A percentile compares a stretch with the other conserved stretches of the same genome.
Evolutionary conservation across 1,284 basidiomycete species (phyloP).

Genomic region (Tylopilus orsonianus): DNA sequence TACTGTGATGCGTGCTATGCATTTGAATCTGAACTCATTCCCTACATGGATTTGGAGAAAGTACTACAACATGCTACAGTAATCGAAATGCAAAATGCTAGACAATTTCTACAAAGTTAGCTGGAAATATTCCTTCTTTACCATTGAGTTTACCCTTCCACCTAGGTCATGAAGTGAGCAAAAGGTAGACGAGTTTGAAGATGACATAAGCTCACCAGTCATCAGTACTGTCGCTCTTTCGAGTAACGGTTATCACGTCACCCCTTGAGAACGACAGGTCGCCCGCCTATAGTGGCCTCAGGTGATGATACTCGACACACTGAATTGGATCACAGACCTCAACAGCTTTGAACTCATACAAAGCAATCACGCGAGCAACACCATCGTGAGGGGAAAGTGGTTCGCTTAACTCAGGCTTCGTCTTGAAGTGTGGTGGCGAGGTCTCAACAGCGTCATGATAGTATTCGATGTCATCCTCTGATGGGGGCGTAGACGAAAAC

Average conservation of each 20-base stretch:
- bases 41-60: too few species aligned
- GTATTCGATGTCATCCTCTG: slow-evolving; percentile 19
- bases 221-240: slow-evolving; percentile 74
- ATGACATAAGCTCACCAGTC: slow-evolving; percentile 60
- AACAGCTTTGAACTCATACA: slow-evolving; percentile 75
- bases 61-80: slow-evolving; percentile 9
- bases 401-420: slow-evolving; percentile 49
- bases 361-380: slow-evolving; percentile 72
- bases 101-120: slow-evolving; percentile 63
- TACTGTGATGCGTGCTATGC: too few species aligned
- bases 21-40: too few species aligned
- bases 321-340: slow-evolving; percentile 46
- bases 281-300: slow-evolving; percentile 48
- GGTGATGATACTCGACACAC: slow-evolving; percentile 1
- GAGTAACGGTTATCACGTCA: slow-evolving; percentile 74
- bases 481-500: slow-evolving; percentile 27
- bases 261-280: slow-evolving; percentile 87
- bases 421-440: slow-evolving; percentile 38
- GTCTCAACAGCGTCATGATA: slow-evolving; percentile 4
- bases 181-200: neutral
- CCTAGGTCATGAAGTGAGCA: slow-evolving; percentile 42
- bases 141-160: slow-evolving; percentile 63
- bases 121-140: slow-evolving; percentile 57
- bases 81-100: slow-evolving; percentile 19
- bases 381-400: slow-evolving; percentile 56